Percentiles rank a stretch among this genome's conserved stretches.
Evolutionary conservation across 495 filamentous ascomycete species (phyloP).

Genomic region (Aspergillus ostianus): DNA sequence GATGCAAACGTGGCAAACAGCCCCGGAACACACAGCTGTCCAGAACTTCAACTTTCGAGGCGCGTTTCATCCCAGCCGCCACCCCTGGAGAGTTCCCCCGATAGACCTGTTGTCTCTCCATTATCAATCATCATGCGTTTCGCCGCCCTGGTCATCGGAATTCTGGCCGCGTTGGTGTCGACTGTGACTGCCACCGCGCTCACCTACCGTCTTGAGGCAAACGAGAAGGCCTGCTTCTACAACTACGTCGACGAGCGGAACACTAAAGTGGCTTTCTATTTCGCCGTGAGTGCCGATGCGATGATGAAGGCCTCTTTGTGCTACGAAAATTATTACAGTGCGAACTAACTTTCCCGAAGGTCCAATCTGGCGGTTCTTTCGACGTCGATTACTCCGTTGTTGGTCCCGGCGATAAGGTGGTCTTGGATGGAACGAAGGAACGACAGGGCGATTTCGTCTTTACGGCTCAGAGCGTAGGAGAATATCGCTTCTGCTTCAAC

Average conservation of each 20-base stretch:
- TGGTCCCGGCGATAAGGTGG: constrained; percentile 76
- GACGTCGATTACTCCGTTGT: constrained; percentile 90
- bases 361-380: constrained; percentile 94
- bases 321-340: background rate
- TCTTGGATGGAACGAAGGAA: constrained; percentile 88
- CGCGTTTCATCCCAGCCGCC: constrained; percentile 14
- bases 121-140: constrained; percentile 38
- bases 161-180: constrained; percentile 66
- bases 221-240: constrained; percentile 97
- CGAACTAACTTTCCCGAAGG: constrained; percentile 46
- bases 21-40: constrained; percentile 31
- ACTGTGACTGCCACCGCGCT: constrained; percentile 74
- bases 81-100: constrained; percentile 15
- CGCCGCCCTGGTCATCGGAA: constrained; percentile 43
- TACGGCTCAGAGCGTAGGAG: constrained; percentile 87
- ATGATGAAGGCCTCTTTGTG: background rate
- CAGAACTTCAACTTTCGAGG: constrained; percentile 31
- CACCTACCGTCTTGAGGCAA: constrained; percentile 85
- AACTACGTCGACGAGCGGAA: constrained; percentile 64
- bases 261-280: constrained; percentile 96
- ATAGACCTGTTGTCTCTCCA: constrained; percentile 15
- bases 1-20: constrained; percentile 44
- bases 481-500: constrained; percentile 97
- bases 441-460: constrained; percentile 98
- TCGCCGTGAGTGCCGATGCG: constrained; percentile 67